Base-by-base conservation (phyloP, 139 green algal species). In the Micractinium conductrix region DNA sequence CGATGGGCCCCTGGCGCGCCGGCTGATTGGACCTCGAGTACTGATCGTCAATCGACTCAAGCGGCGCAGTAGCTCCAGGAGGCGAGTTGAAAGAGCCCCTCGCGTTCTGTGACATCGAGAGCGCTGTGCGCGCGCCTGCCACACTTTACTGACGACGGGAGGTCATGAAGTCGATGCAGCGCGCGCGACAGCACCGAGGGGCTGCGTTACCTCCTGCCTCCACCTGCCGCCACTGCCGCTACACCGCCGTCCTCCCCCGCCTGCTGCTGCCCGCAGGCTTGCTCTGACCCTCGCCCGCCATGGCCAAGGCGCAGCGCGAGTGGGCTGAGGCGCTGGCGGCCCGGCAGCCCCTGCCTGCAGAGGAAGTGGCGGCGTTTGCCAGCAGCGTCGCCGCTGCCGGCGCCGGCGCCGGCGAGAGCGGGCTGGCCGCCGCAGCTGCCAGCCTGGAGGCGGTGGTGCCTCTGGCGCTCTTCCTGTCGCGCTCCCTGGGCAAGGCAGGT, bases 401-500 rank as follows among this genome's bases (percentile, higher is more conserved):
- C 14, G 35, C 28, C 17, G 70, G 43, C 14, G 70, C 70, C 26
- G 42, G 28, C 22, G 42, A 28, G 24, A 4, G 55, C 40, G n/a
- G n/a, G n/a, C 22, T 26, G 12, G 55, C 38, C 22, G 42, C 50
- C 4, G 76, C 76, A 9, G 76, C 55, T 30, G 58, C 76, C 53
- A 55, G 55, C 55, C 58, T 82, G 38, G 76, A 82, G 38, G 38
- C 76, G 5, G 26, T 82, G 22, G 55, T 82, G 55, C 76, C 76
- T 38, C 38, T 82, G 38, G 38, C 55, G 17, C 76, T 82, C 38
- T 82, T 82, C 55, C 76, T 82, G 2, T 82, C 76, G 26, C 63
- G 63, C 7, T 82, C 76, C 14, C 76, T 82, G 76, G 76, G 76
- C 76, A 82, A 82, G 76, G n/a, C n/a, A n/a, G n/a, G n/a, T n/a